These are phyloP conservation scores for Trichoderma sp. DNA, from an alignment of 2,329 filamentous ascomycete species.

Conservation along the genomic window DNA sequence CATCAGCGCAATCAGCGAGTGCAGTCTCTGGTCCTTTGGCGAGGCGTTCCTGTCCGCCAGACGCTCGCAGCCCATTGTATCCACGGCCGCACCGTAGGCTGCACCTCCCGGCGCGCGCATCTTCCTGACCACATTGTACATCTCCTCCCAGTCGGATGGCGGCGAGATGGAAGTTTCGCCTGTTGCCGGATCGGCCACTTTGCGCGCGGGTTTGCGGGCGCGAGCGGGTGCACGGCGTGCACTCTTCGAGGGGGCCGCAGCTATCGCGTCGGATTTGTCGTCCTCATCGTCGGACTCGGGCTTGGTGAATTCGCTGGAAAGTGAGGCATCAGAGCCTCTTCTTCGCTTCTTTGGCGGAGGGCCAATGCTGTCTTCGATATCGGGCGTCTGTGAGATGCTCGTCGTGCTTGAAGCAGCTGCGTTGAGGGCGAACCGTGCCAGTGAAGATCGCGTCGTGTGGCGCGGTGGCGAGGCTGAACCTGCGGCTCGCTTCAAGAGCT, in stretches of 20 bases:
- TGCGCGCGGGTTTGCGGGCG: slow-evolving; percentile 47
- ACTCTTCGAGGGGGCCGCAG: slow-evolving; percentile 29
- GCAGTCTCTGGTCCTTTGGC: slow-evolving; percentile 65
- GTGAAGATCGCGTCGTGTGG: slow-evolving; percentile 48
- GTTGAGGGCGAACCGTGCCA: slow-evolving; percentile 45
- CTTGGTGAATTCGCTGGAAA: slow-evolving; percentile 34
- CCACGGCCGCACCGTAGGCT: slow-evolving; percentile 77
- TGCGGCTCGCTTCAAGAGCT: slow-evolving; percentile 44
- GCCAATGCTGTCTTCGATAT: slow-evolving; percentile 57
- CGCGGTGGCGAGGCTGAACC: slow-evolving; percentile 35
- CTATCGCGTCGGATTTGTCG: slow-evolving; percentile 23
- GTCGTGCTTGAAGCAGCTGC: slow-evolving; percentile 26
- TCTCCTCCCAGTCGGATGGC: slow-evolving; percentile 77
- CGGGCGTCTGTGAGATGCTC: slow-evolving; percentile 27
- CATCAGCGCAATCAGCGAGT: slow-evolving; percentile 86
- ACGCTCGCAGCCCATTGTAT: slow-evolving; percentile 94
- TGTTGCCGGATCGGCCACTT: slow-evolving; percentile 40
- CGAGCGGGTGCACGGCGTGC: slow-evolving; percentile 21
- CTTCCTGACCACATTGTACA: slow-evolving; percentile 72
- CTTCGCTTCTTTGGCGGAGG: slow-evolving; percentile 33
- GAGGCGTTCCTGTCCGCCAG: slow-evolving; percentile 56
- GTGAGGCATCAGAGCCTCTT: slow-evolving; percentile 25
- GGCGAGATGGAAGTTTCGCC: slow-evolving; percentile 47
- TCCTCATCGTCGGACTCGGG: slow-evolving; percentile 36
- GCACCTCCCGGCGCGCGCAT: slow-evolving; percentile 63